These are phyloP conservation scores for Skeletonema potamos DNA, from an alignment of 108 stramenopile species.

Conservation along the genomic window DNA sequence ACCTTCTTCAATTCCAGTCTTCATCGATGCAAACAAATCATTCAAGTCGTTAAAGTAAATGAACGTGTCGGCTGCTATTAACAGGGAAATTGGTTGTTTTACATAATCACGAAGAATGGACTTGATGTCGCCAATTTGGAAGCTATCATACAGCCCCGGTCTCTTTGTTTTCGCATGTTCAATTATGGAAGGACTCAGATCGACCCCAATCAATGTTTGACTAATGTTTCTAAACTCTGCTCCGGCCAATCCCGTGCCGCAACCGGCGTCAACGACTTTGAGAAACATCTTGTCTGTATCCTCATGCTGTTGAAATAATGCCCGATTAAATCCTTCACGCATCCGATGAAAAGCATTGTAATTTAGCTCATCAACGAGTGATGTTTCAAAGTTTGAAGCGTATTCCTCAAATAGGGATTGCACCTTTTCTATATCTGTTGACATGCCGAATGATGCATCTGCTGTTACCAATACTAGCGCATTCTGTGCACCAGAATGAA, in stretches of 20 bases:
- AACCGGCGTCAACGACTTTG: slow-evolving; percentile 68
- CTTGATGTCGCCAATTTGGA: slow-evolving; percentile 58
- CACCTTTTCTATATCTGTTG: slow-evolving; percentile 59
- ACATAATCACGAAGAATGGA: slow-evolving; percentile 41
- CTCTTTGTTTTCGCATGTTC: slow-evolving; percentile 57
- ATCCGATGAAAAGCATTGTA: slow-evolving; percentile 73
- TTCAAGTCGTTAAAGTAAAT: slow-evolving; percentile 79
- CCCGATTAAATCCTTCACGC: slow-evolving; percentile 62
- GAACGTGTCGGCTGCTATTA: slow-evolving; percentile 73
- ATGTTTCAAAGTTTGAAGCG: slow-evolving; percentile 72
- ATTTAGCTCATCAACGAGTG: slow-evolving; percentile 65
- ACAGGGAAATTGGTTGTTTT: slow-evolving; percentile 53
- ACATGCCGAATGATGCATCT: slow-evolving; percentile 80
- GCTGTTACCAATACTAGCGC: slow-evolving; percentile 74
- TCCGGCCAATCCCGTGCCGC: slow-evolving; percentile 77
- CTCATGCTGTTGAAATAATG: slow-evolving; percentile 39
- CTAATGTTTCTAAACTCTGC: slow-evolving; percentile 80
- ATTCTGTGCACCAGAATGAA: slow-evolving; percentile 66
- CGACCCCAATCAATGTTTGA: slow-evolving; percentile 61
- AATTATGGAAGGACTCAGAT: slow-evolving; percentile 63
- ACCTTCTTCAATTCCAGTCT: slow-evolving; percentile 46
- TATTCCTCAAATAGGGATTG: slow-evolving; percentile 71
- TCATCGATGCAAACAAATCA: slow-evolving; percentile 66
- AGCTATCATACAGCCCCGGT: slow-evolving; percentile 68
- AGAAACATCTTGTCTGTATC: slow-evolving; percentile 24